Base-by-base conservation (phyloP, 2,329 filamentous ascomycete genomes). In the Botrytis porri region DNA sequence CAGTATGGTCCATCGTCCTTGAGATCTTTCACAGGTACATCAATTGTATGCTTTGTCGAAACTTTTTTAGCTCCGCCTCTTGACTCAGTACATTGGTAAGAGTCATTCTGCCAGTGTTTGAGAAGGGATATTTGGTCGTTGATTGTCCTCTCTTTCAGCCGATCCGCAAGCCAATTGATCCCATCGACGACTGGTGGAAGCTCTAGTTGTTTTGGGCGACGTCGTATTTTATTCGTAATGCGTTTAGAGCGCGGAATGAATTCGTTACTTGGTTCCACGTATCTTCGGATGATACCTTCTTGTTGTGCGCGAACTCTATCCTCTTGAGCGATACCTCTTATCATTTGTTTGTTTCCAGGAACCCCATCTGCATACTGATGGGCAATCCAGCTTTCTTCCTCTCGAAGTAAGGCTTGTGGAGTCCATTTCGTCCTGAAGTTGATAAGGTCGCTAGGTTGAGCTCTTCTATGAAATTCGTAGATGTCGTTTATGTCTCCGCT, bases 371-470 rank as follows among this genome's bases (percentile, higher is more conserved):
- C 32, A 29, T 39, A 14, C 14, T 41, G 25, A 6, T 20, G 22
- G 35, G 48, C 10, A 32, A 22, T 5, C 37, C 48, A 57, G 20
- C 39, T 25, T 12, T n/a, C 48, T 41, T 67, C 60, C 16, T 63
- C 48, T 41, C 22, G 35, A 14, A 41, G 37, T 22, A 67, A 32
- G 29, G 25, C 35, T 32, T 67, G 65, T 22, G 65, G 57, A 37
- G 54, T 54, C 65, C 65, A 67, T 41, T 37, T 67, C 18, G 65
- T 41, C 29, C 37, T 67, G 10, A 67, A 41, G 32, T 57, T 48
- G 35, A 67, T 67, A 25, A 16, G 14, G 9, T 67, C 48, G 29
- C 4, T 29, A 35, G 12, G 5, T 7, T 48, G 29, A 16, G n/a
- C 32, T 57, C 8, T 39, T 32, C 18, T 57, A 18, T 41, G 35